A percentile compares a stretch with the other conserved stretches of the same genome.
Conservation (phyloP, 2,329 filamentous ascomycete species). For the Fusarium nisikadoi region DNA sequence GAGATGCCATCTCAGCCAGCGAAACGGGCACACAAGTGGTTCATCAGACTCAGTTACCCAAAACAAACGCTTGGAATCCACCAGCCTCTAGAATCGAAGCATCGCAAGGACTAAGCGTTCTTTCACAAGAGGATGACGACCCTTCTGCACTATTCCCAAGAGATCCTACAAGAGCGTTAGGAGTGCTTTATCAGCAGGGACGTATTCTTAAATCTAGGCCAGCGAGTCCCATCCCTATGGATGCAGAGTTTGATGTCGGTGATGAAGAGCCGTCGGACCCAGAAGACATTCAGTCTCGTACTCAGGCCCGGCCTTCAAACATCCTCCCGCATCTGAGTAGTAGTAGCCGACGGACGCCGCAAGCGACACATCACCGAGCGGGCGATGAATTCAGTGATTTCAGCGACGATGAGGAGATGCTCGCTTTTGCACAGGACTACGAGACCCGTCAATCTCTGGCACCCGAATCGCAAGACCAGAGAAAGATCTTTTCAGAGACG, state of each 20-base stretch:
- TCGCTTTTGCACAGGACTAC: conserved; percentile 62
- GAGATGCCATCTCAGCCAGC: conserved; percentile 46
- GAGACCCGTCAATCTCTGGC: conserved; percentile 54
- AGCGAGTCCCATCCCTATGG: conserved; percentile 5
- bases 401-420: conserved; percentile 62
- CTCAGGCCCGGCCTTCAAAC: conserved; percentile 10
- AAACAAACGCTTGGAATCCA: conserved; percentile 40
- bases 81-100: conserved; percentile 31
- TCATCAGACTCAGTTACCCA: conserved; percentile 61
- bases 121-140: conserved; percentile 42
- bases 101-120: conserved; percentile 35
- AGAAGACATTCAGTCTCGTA: conserved; percentile 44
- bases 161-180: conserved; percentile 21
- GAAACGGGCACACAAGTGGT: conserved; percentile 59
- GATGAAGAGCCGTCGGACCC: conserved; percentile 47
- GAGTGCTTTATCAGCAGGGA: conserved; percentile 3
- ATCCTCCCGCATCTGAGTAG: conserved; percentile 4
- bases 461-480: conserved; percentile 39
- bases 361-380: conserved; percentile 34
- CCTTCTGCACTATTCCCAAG: conserved; percentile 42
- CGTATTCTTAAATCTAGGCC: conserved; percentile 1
- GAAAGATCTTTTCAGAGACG: conserved; percentile 58
- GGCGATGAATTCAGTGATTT: conserved; percentile 58
- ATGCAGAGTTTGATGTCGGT: conserved; percentile 40
- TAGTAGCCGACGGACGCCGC: conserved; percentile 28